Evolutionary conservation across 2,329 filamentous ascomycete species (phyloP).

Genomic region (Talaromyces sp.): DNA sequence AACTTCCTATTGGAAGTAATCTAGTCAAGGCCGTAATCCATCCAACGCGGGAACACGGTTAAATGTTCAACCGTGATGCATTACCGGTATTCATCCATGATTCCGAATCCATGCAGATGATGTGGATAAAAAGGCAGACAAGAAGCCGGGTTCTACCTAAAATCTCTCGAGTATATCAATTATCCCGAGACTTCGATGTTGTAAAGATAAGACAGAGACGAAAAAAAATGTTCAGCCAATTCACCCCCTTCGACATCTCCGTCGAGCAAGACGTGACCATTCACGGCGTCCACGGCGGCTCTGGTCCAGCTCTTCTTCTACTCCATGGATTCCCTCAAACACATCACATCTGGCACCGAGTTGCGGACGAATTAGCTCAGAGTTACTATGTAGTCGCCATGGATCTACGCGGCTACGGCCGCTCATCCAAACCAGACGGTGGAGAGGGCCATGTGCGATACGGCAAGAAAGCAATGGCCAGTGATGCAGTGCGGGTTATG

Average conservation of each 20-base stretch:
- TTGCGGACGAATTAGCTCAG: conserved; percentile 37
- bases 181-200: background rate
- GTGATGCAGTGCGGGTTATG: conserved; percentile 47
- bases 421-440: conserved; percentile 43
- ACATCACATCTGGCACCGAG: conserved; percentile 49
- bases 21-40: background rate
- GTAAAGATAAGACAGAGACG: background rate
- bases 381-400: conserved; percentile 43
- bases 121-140: background rate
- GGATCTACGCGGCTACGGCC: conserved; percentile 51
- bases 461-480: conserved; percentile 48
- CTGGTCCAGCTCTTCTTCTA: conserved; percentile 42
- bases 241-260: conserved; percentile 18
- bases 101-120: too few species aligned
- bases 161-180: background rate
- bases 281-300: conserved; percentile 37
- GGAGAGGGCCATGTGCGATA: conserved; percentile 30
- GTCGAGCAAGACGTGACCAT: conserved; percentile 40
- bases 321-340: conserved; percentile 53
- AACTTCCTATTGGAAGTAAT: background rate
- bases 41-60: background rate
- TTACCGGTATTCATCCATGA: background rate
- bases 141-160: background rate
- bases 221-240: conserved; percentile 5
- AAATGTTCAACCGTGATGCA: conserved; percentile 3